Evolutionary conservation across 2,329 filamentous ascomycete genomes (phyloP), one percentile per base, ranked within the genome.

Genomic region (Aureobasidium zeae): DNA sequence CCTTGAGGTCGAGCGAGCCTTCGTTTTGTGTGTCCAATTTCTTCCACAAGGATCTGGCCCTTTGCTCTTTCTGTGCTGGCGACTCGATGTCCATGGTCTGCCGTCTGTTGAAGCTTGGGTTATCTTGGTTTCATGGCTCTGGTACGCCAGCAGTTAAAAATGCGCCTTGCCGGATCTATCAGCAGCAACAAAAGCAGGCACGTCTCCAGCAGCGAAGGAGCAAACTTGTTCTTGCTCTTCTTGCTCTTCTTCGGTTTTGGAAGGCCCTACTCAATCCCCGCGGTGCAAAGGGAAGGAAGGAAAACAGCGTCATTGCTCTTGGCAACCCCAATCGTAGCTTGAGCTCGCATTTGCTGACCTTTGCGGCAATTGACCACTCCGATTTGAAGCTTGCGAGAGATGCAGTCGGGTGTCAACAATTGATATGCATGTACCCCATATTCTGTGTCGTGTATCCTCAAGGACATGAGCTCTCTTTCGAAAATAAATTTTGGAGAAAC

Each of bases 11-110:
- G 55, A 98, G 72, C 61, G 86, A 80, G 47, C 86, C 86, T 55
- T 81, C 79, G 47, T 74, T 73, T 52, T 79, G 76, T 52, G 81
- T 81, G 63, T 94, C 87, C 53, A 98, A 75, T 57, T 77, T 80
- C 59, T 69, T 71, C 88, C 89, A 96, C 57, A 96, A 76, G 62
- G 79, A 74, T 66, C 86, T 81, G 56, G 95, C 77, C 57, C 88
- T 77, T 63, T 78, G 75, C 67, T 94, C 85, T 60, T 83, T 79
- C 67, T 84, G 76, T 64, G 81, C 81, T 63, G 83, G 76, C 57
- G 81, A 80, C 68, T 91, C 85, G 62, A 70, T 73, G 69, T 86
- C 72, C 73, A 85, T 83, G 65, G 71, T 76, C 49, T 48, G 34
- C 37, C 24, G 43, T 43, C 21, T 26, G 30, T 33, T 33, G 39